Evolutionary conservation across 2,329 filamentous ascomycete genomes (phyloP).

Genomic region (Sporothrix schenckii): DNA sequence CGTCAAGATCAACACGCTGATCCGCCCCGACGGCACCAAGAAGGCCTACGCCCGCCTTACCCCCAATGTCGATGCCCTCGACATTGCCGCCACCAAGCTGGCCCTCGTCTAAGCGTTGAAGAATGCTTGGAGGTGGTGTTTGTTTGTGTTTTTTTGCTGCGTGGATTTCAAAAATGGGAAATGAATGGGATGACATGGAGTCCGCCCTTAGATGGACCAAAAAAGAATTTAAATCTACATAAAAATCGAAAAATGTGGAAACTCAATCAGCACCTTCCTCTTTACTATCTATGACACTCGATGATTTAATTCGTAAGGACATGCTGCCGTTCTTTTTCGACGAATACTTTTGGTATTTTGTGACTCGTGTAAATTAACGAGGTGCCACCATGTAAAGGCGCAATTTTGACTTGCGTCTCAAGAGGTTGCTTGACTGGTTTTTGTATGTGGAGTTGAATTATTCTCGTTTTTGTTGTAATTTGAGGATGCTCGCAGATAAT

Average conservation of each 20-base stretch:
- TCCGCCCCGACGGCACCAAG: slow-evolving; percentile 96
- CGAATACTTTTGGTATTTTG: neutral
- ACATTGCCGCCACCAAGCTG: slow-evolving; percentile 99
- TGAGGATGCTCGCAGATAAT: neutral
- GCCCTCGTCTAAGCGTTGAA: slow-evolving; percentile 77
- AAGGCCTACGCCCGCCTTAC: slow-evolving; percentile 98
- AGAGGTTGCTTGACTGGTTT: too few species aligned
- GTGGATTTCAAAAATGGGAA: slow-evolving; percentile 26
- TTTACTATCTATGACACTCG: neutral
- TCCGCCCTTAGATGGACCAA: neutral
- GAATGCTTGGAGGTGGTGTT: neutral
- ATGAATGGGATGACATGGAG: neutral
- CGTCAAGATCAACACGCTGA: slow-evolving; percentile 99
- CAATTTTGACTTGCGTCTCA: too few species aligned
- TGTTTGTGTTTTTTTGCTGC: slow-evolving; percentile 1
- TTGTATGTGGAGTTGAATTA: neutral
- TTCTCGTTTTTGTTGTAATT: slow-evolving; percentile 6
- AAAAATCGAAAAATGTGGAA: slow-evolving; percentile 30
- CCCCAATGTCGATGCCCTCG: slow-evolving; percentile 94
- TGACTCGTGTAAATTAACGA: neutral
- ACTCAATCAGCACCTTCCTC: neutral
- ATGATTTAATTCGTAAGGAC: too few species aligned
- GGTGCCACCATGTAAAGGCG: neutral
- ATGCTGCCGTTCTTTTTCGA: neutral
- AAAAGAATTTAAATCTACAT: slow-evolving; percentile 16